These are phyloP conservation scores for Dioscorea zingiberensis DNA, from an alignment of 106 monocot species.

Conservation along the genomic window DNA sequence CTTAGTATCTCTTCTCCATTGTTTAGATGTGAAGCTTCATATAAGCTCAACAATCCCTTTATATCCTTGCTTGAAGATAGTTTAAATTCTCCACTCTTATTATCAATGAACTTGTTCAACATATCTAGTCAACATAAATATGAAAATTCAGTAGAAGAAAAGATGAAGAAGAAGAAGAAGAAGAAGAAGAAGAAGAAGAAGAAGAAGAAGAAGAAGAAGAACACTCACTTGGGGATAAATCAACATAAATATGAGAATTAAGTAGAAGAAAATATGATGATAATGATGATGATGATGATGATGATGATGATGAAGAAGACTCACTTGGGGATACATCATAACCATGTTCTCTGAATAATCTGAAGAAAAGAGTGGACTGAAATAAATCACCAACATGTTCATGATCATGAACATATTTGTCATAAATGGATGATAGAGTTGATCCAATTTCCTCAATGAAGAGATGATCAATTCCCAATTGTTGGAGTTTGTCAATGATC, in stretches of 20 bases:
- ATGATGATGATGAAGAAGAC: background rate
- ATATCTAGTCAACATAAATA: constrained; percentile 10
- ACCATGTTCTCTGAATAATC: constrained; percentile 25
- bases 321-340: constrained; percentile 18
- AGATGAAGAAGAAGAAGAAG: background rate
- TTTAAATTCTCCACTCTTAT: constrained; percentile 15
- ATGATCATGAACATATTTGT: background rate
- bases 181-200: background rate
- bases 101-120: constrained; percentile 21
- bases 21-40: constrained; percentile 42
- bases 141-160: no score
- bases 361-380: constrained; percentile 10
- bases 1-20: constrained; percentile 28
- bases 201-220: background rate
- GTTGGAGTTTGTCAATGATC: constrained; percentile 21
- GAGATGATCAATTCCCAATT: constrained; percentile 24
- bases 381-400: background rate
- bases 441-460: constrained; percentile 19
- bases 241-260: background rate
- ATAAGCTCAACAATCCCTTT: constrained; percentile 33
- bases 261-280: background rate
- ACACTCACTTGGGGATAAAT: background rate
- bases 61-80: constrained; percentile 14
- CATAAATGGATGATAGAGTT: constrained; percentile 2
- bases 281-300: background rate